Base-by-base conservation (phyloP, 2,329 filamentous ascomycete genomes). In the Calonectria leucothoes region DNA sequence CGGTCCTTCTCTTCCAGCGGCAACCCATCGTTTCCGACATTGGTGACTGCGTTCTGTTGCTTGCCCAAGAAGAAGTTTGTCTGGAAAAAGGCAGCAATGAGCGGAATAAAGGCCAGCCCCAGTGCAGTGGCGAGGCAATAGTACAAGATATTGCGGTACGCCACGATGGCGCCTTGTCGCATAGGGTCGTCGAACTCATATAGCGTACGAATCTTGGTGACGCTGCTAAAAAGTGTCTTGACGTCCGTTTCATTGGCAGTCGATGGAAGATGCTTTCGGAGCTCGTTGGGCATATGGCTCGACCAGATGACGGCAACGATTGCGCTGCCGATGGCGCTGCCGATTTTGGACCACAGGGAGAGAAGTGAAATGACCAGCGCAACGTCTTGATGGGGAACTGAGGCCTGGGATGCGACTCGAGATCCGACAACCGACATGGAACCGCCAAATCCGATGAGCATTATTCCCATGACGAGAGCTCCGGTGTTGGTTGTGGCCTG, bases 381-480 rank as follows among this genome's bases (percentile, higher is more conserved):
- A 52, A 86, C 78, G 66, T 85, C 82, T 61, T 84, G 80, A 71
- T 85, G 85, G 0, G 83, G 84, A 0, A 86, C 84, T 1, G 84
- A 85, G 3, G 83, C 84, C 67, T 86, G 84, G 7, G 79, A 81
- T 4, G 82, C 84, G 5, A 86, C 83, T 10, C 83, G 80, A 2
- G 82, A 82, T 20, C 82, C 83, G n/a, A 85, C 79, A 6, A 85
- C 81, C 27, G 80, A 82, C 76, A 84, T 81, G 2, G 83, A 80
- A 25, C 83, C 82, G 17, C 82, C 79, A 27, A 83, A 81, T 29
- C 82, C 79, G 57, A 86, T 72, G 25, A 86, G 77, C 49, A 85
- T 80, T 51, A 80, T 79, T 20, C 81, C 71, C 57, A 83, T 81
- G n/a, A 84, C 75, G 1, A 79, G 73, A 5, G 80, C 81, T 2